Evolutionary conservation across 441 rosid genomes (phyloP).

Genomic region (Melastoma candidum): DNA sequence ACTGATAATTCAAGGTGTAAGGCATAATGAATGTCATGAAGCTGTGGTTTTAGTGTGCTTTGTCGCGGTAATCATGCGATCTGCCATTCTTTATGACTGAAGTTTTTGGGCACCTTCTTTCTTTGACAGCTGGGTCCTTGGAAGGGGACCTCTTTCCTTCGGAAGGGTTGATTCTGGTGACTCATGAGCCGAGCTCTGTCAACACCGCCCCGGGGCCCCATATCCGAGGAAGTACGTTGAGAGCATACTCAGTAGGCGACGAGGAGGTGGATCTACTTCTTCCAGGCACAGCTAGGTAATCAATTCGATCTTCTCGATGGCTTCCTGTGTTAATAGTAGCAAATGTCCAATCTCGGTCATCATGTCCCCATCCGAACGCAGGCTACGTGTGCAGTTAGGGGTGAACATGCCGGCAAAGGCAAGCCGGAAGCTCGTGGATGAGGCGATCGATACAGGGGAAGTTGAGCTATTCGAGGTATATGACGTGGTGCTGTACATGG

Average conservation of each 20-base stretch:
- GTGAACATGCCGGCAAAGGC: conserved; percentile 99
- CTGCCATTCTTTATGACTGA: not conserved
- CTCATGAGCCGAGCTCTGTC: conserved; percentile 75
- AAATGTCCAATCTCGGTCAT: no score
- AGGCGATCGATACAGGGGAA: conserved; percentile 32
- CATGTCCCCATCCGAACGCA: conserved; percentile 9
- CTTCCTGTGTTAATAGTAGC: not conserved
- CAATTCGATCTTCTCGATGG: not conserved
- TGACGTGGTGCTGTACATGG: conserved; percentile 95
- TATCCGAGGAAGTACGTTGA: conserved; percentile 76
- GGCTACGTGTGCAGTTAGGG: conserved; percentile 90
- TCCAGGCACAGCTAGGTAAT: conserved; percentile 90
- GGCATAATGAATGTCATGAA: not conserved
- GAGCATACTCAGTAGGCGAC: conserved; percentile 71
- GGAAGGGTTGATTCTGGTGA: conserved; percentile 61
- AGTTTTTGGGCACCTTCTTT: conserved; percentile 11
- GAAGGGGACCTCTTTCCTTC: conserved; percentile 63
- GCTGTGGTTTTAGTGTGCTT: no score
- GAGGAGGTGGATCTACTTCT: conserved; percentile 91
- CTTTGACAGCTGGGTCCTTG: conserved; percentile 32
- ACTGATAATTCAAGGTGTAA: not conserved
- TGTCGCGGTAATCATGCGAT: no score
- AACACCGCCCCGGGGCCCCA: conserved; percentile 85
- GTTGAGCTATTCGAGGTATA: conserved; percentile 71
- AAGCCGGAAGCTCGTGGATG: conserved; percentile 37